Evolutionary conservation across 1,139 yeast genomes (phyloP), one percentile per base, ranked within the genome.

Genomic region (Petasospora rhodanensis): DNA sequence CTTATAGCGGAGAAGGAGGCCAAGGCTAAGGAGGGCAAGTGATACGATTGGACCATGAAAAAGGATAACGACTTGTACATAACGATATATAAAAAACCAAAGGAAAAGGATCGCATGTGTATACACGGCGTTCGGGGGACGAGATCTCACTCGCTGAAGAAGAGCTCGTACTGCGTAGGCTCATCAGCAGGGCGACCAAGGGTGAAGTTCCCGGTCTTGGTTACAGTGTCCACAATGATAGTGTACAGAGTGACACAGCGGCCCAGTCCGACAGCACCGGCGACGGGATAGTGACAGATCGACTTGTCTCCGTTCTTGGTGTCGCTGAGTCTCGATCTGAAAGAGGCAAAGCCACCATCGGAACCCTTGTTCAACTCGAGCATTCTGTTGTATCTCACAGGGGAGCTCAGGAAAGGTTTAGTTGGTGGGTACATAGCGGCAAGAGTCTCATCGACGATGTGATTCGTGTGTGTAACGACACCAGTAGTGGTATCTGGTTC

Each of bases 1-100:
- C 64, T 76, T 48, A 73, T 83, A 30, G 56, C 68, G 37, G 75
- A 73, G 44, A 80, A 79, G 59, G 60, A 68, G 20, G 69, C 64
- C 29, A 55, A 46, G 19, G 19, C 19, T 7, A 7, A 7, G 19
- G 19, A 46, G 19, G 19, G 8, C 7, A 7, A 7, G 19, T 7
- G 19, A 7, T 9, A 18, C 7, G 7, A 7, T 18, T 18, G 19
- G 8, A 18, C 19, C 7, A 7, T 7, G 19, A 18, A 18, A 18
- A 18, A 18, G 9, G 9, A 7, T 7, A 7, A 18, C 7, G 9
- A 9, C 7, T 18, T 18, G 9, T 18, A 18, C 19, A 18, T 18
- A 18, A 18, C 9, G 9, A 14, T n/a, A n/a, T n/a, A n/a, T n/a
- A n/a, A n/a, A n/a, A n/a, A n/a, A n/a, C n/a, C n/a, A n/a, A n/a